phyloP scores from a whole-genome alignment of 495 filamentous ascomycete genomes.

The Xylaria nigripes region DNA sequence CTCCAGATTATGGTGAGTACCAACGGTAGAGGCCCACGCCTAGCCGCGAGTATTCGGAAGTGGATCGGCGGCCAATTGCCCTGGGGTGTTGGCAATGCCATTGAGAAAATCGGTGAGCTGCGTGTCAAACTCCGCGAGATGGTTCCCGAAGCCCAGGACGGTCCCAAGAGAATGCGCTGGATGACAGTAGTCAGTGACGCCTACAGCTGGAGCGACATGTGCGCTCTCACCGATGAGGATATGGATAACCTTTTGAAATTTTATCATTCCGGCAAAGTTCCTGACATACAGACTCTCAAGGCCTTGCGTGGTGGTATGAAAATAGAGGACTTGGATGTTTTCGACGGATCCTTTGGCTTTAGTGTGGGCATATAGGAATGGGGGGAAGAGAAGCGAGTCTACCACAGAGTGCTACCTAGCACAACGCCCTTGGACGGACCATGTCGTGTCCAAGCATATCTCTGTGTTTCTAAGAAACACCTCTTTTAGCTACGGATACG shows the following conservation, averaged over 20 bases:
- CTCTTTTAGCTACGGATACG: too few relatives aligned
- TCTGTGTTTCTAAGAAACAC: neutral
- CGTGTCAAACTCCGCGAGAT: constrained; percentile 69
- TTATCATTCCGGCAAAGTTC: constrained; percentile 50
- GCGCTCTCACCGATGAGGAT: constrained; percentile 72
- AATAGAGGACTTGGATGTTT: constrained; percentile 39
- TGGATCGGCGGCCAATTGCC: constrained; percentile 74
- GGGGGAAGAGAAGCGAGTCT: neutral
- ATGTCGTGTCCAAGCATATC: neutral
- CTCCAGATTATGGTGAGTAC: constrained; percentile 97
- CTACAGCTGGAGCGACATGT: constrained; percentile 80
- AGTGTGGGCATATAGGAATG: constrained; percentile 39
- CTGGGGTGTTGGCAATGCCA: constrained; percentile 67
- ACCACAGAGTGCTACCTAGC: neutral
- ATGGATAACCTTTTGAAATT: constrained; percentile 68
- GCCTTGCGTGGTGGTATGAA: constrained; percentile 41
- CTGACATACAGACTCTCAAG: constrained; percentile 40
- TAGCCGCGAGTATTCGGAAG: constrained; percentile 78
- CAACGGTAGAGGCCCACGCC: constrained; percentile 89
- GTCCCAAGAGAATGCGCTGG: constrained; percentile 89
- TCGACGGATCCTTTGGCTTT: constrained; percentile 54
- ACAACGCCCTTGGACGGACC: neutral
- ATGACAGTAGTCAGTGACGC: constrained; percentile 86
- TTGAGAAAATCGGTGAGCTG: constrained; percentile 71
- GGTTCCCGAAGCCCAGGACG: constrained; percentile 63